phyloP scores from a whole-genome alignment of 1,284 basidiomycete genomes.

The Leccinum fallax region DNA sequence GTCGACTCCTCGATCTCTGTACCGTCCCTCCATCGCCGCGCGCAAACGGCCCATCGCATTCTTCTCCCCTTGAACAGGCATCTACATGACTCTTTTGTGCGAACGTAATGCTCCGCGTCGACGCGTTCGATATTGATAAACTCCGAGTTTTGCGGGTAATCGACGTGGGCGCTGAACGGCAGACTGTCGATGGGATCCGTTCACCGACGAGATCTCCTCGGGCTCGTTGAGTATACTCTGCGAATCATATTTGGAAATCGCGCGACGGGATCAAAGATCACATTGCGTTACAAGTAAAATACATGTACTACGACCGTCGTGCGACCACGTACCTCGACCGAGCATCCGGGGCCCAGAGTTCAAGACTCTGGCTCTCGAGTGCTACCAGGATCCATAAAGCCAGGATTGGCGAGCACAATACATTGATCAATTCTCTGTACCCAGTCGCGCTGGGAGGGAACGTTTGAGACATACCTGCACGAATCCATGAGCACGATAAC shows the following conservation, averaged over 20 bases:
- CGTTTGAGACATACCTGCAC: slow-evolving; percentile 50
- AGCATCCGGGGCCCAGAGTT: slow-evolving; percentile 98
- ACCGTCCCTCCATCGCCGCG: slow-evolving; percentile 83
- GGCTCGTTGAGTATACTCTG: slow-evolving; percentile 88
- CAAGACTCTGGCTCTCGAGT: slow-evolving; percentile 84
- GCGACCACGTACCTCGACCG: slow-evolving; percentile 83
- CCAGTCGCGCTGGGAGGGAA: slow-evolving; percentile 78
- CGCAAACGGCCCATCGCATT: slow-evolving; percentile 90
- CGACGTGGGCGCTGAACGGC: slow-evolving; percentile 97
- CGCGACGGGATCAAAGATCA: slow-evolving; percentile 7
- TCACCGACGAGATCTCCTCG: slow-evolving; percentile 52
- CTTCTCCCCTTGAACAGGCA: slow-evolving; percentile 91
- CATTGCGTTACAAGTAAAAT: slow-evolving; percentile 29
- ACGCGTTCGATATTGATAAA: slow-evolving; percentile 85
- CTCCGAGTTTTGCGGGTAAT: slow-evolving; percentile 94
- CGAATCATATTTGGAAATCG: slow-evolving; percentile 16
- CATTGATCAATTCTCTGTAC: slow-evolving; percentile 81
- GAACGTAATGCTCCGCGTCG: slow-evolving; percentile 66
- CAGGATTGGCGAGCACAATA: slow-evolving; percentile 94
- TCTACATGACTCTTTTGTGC: slow-evolving; percentile 44
- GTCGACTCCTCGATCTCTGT: slow-evolving; percentile 87
- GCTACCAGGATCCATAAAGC: slow-evolving; percentile 90
- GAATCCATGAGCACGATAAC: slow-evolving; percentile 4
- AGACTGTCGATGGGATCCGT: slow-evolving; percentile 90
- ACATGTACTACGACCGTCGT: slow-evolving; percentile 3